These are phyloP conservation scores for Carex scoparia DNA, from an alignment of 176 grass and related monocot genomes.

Conservation along the genomic window DNA sequence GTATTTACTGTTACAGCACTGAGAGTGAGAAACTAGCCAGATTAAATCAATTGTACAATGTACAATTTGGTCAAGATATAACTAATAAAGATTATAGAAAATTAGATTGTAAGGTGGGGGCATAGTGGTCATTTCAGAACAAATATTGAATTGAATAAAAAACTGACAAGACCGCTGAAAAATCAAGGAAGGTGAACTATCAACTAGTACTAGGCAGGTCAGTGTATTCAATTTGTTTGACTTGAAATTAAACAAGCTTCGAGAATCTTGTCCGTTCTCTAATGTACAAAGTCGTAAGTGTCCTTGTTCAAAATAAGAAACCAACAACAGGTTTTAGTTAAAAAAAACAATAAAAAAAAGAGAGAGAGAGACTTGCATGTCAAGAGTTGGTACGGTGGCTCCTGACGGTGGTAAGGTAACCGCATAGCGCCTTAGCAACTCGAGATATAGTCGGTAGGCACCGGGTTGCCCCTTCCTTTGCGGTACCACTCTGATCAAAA, in stretches of 20 bases:
- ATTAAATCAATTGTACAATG: not conserved
- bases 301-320: not conserved
- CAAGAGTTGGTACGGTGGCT: constrained; percentile 38
- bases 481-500: constrained; percentile 57
- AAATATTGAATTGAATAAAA: not conserved
- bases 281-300: not conserved
- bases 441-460: constrained; percentile 81
- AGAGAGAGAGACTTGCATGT: constrained; percentile 49
- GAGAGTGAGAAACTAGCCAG: not conserved
- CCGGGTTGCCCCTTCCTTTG: constrained; percentile 69
- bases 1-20: not conserved
- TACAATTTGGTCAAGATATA: not conserved
- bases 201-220: not conserved
- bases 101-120: not conserved
- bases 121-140: not conserved
- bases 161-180: not conserved
- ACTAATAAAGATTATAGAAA: not conserved
- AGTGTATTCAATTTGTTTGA: not conserved
- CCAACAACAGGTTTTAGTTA: not conserved
- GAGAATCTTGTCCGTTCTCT: not conserved
- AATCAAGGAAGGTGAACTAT: not conserved
- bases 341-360: too few species aligned
- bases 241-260: not conserved
- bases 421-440: constrained; percentile 54
- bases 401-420: constrained; percentile 30